Percentiles rank a stretch among this genome's conserved stretches.
Evolutionary conservation across 148 eudicot species (phyloP).

Genomic region (Polygonum aviculare): DNA sequence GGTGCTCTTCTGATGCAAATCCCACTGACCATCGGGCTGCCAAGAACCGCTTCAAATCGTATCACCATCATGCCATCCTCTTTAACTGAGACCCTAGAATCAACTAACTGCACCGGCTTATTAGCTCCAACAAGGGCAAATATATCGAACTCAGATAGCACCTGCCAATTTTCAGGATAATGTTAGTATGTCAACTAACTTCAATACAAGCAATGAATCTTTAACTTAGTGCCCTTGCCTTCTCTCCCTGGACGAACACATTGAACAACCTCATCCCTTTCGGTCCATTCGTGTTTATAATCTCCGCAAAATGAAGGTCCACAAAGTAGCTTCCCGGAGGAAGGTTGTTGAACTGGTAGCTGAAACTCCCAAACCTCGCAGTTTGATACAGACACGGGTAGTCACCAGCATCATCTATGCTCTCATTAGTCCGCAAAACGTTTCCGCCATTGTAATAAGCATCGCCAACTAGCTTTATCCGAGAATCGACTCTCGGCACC

Average conservation of each 20-base stretch:
- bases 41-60: slow-evolving; percentile 75
- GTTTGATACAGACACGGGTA: slow-evolving; percentile 62
- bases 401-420: slow-evolving; percentile 62
- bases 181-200: not conserved
- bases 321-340: slow-evolving; percentile 65
- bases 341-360: slow-evolving; percentile 48
- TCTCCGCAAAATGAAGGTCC: slow-evolving; percentile 89
- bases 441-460: slow-evolving; percentile 65
- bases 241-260: slow-evolving; percentile 78
- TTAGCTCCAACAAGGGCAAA: slow-evolving; percentile 88
- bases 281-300: slow-evolving; percentile 68
- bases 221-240: slow-evolving; percentile 47
- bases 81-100: slow-evolving; percentile 51
- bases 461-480: slow-evolving; percentile 49
- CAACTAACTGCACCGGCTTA: slow-evolving; percentile 78
- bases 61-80: slow-evolving; percentile 47
- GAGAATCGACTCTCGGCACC: slow-evolving; percentile 28
- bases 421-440: slow-evolving; percentile 50
- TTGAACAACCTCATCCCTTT: slow-evolving; percentile 83
- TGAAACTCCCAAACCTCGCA: slow-evolving; percentile 64
- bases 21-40: slow-evolving; percentile 75
- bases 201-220: not conserved
- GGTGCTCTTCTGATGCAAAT: slow-evolving; percentile 78
- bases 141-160: slow-evolving; percentile 78
- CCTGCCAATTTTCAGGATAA: slow-evolving; percentile 34